phyloP scores from a whole-genome alignment of 1,284 basidiomycete species.

The Fomitopsis pinicola region DNA sequence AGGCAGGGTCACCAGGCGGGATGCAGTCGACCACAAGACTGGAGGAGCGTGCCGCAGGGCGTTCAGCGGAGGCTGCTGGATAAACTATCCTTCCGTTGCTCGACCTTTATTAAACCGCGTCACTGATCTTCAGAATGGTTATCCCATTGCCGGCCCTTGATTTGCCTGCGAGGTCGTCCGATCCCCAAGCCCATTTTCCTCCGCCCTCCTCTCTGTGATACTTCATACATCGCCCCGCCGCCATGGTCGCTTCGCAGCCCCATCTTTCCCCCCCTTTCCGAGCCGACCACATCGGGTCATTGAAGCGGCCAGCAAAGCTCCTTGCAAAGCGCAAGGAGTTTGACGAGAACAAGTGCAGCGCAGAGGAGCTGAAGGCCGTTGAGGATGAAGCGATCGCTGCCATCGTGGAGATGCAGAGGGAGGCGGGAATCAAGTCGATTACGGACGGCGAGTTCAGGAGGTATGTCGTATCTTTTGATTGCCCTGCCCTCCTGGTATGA shows the following conservation, averaged over 20 bases:
- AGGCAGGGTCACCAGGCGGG: neutral
- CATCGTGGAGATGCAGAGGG: conserved; percentile 39
- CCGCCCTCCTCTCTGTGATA: neutral
- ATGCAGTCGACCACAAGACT: neutral
- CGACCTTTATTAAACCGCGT: neutral
- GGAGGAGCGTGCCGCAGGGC: neutral
- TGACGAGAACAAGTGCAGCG: conserved; percentile 30
- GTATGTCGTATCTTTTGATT: conserved; percentile 16
- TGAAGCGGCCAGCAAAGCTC: conserved; percentile 40
- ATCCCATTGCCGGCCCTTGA: neutral
- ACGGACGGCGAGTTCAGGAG: conserved; percentile 47
- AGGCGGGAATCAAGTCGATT: conserved; percentile 39
- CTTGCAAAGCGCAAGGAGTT: conserved; percentile 36
- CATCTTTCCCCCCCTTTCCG: conserved; percentile 34
- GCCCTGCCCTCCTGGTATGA: neutral
- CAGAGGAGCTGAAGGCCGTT: conserved; percentile 33
- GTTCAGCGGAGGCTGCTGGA: neutral
- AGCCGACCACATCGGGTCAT: conserved; percentile 41
- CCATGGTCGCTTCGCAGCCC: conserved; percentile 15
- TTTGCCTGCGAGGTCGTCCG: neutral
- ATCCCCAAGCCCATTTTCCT: neutral
- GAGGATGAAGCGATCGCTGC: conserved; percentile 42
- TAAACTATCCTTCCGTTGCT: neutral
- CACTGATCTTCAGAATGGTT: neutral
- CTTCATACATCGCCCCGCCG: neutral